These are phyloP conservation scores for Uromyces viciae-fabae DNA, from an alignment of 1,284 basidiomycete genomes.

Conservation along the genomic window DNA sequence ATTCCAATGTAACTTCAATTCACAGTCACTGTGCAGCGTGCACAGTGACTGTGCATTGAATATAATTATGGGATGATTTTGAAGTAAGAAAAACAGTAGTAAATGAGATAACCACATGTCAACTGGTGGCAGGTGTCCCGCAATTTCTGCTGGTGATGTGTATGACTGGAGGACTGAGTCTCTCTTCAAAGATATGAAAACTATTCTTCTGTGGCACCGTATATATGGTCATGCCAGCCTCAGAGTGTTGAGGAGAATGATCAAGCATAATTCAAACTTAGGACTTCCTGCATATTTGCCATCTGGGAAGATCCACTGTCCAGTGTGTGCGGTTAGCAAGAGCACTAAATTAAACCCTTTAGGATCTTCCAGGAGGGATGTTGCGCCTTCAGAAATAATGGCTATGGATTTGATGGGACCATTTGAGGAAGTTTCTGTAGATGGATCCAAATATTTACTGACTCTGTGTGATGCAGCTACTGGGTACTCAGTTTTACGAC, in stretches of 20 bases:
- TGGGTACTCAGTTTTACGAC: background rate
- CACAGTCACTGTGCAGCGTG: too few relatives aligned
- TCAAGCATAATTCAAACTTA: background rate
- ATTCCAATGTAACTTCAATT: too few relatives aligned
- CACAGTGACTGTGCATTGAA: too few relatives aligned
- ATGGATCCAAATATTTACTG: background rate
- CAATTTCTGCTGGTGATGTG: too few relatives aligned
- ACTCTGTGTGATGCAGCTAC: background rate
- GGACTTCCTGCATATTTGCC: background rate
- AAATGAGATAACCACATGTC: too few relatives aligned
- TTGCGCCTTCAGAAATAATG: background rate
- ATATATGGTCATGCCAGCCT: background rate
- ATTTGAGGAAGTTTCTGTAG: background rate
- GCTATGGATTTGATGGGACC: background rate
- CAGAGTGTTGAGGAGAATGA: background rate
- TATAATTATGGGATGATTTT: too few relatives aligned
- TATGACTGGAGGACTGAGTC: background rate
- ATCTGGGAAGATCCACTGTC: background rate
- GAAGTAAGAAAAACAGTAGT: too few relatives aligned
- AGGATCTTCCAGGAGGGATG: background rate
- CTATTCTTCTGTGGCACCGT: background rate
- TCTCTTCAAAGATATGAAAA: background rate
- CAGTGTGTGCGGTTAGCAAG: background rate
- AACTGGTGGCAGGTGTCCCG: too few relatives aligned
- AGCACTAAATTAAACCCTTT: background rate